Conservation (phyloP, 768 basidiomycete species). For the Tulasnella sp. region DNA sequence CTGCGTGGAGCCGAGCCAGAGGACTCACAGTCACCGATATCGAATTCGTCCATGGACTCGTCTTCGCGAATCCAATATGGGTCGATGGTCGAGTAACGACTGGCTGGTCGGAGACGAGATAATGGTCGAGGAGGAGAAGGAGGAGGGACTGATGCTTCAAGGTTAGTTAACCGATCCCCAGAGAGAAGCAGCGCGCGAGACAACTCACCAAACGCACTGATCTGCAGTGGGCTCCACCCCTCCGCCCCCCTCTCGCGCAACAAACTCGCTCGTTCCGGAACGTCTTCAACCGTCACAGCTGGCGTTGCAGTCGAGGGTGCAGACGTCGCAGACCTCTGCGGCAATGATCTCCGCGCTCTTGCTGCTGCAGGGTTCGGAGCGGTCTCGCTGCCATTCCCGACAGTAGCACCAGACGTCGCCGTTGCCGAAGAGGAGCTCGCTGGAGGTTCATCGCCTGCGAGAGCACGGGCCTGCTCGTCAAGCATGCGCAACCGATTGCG, state of each 20-base stretch:
- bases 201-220: constrained; percentile 11
- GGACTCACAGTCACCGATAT: not conserved
- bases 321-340: not conserved
- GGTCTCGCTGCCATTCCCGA: not conserved
- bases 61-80: not conserved
- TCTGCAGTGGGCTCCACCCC: constrained; percentile 7
- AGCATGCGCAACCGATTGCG: not conserved
- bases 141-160: not conserved
- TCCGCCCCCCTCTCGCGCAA: not conserved
- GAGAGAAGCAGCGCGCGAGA: no score
- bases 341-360: not conserved
- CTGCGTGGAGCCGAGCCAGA: not conserved
- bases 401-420: not conserved
- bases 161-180: no score
- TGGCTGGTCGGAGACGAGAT: not conserved
- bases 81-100: not conserved
- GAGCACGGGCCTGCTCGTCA: not conserved
- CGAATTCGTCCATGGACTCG: not conserved
- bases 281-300: not conserved
- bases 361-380: not conserved
- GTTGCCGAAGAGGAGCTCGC: not conserved
- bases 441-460: not conserved
- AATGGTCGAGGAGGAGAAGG: not conserved
- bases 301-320: not conserved
- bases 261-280: not conserved